phyloP scores from a whole-genome alignment of 257 asterid genomes.

The Forsythia suspensa region DNA sequence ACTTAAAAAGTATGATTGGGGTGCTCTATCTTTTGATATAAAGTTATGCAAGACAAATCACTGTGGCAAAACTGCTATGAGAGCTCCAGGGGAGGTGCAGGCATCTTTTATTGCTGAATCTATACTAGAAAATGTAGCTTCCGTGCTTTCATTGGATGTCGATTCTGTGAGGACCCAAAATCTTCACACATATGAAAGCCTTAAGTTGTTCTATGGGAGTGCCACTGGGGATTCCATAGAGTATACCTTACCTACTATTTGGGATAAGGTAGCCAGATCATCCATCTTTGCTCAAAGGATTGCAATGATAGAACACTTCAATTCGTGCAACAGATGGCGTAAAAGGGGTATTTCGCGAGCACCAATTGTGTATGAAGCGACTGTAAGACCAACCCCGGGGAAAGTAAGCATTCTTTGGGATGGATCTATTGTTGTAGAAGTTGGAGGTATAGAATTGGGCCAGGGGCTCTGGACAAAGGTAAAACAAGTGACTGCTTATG shows the following conservation, averaged over 20 bases:
- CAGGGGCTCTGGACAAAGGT: slow-evolving; percentile 87
- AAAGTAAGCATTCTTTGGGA: slow-evolving; percentile 71
- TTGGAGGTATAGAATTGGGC: slow-evolving; percentile 77
- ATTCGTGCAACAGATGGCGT: slow-evolving; percentile 40
- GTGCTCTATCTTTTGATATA: slow-evolving; percentile 59
- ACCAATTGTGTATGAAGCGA: slow-evolving; percentile 43
- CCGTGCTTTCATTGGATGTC: slow-evolving; percentile 45
- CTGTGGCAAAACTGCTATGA: slow-evolving; percentile 63
- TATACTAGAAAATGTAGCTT: slow-evolving; percentile 61
- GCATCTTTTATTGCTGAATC: slow-evolving; percentile 73
- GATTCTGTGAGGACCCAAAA: slow-evolving; percentile 50
- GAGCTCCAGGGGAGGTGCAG: slow-evolving; percentile 80
- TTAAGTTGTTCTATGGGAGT: slow-evolving; percentile 39
- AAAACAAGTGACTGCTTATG: slow-evolving; percentile 63
- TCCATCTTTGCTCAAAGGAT: slow-evolving; percentile 41
- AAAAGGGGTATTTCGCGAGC: slow-evolving; percentile 73
- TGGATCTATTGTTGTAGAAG: slow-evolving; percentile 69
- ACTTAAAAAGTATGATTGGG: slow-evolving; percentile 68
- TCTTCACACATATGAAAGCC: slow-evolving; percentile 62
- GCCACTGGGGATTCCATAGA: slow-evolving; percentile 39
- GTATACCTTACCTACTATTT: slow-evolving; percentile 54
- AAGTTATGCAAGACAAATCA: slow-evolving; percentile 72
- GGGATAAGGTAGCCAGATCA: slow-evolving; percentile 55
- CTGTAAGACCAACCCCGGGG: slow-evolving; percentile 49
- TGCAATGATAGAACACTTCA: slow-evolving; percentile 37